Evolutionary conservation across 129 eudicot species (phyloP).

Genomic region (Rutidosis leptorrhynchoides): DNA sequence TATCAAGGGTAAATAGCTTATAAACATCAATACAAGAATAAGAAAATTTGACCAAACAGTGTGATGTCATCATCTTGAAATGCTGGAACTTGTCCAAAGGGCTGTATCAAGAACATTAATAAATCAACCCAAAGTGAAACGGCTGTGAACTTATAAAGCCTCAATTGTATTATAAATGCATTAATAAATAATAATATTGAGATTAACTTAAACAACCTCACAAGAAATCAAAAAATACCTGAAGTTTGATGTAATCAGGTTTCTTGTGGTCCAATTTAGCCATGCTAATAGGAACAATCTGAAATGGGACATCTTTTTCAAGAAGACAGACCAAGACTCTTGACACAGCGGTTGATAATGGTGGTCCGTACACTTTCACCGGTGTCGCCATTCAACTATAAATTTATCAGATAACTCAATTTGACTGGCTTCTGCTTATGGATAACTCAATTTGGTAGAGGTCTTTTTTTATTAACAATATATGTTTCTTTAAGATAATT

Average conservation of each 20-base stretch:
- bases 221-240: slow-evolving; percentile 30
- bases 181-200: background rate
- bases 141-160: background rate
- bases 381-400: slow-evolving; percentile 48
- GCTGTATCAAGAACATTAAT: slow-evolving; percentile 41
- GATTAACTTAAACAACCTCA: background rate
- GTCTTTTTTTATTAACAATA: too few relatives aligned
- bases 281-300: slow-evolving; percentile 55
- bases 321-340: slow-evolving; percentile 61
- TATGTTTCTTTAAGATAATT: too few relatives aligned
- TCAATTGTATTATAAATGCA: background rate
- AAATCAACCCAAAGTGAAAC: background rate
- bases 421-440: background rate
- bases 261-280: slow-evolving; percentile 68
- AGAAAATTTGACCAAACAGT: slow-evolving; percentile 74
- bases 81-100: slow-evolving; percentile 90
- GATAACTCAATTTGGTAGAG: background rate
- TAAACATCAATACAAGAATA: too few relatives aligned
- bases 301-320: slow-evolving; percentile 65
- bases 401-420: slow-evolving; percentile 17
- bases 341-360: slow-evolving; percentile 68
- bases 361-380: slow-evolving; percentile 77
- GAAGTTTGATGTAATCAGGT: slow-evolving; percentile 58
- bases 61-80: slow-evolving; percentile 71
- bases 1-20: too few relatives aligned